A percentile compares a stretch with the other conserved stretches of the same genome.
These are phyloP conservation scores for Fusarium camptoceras DNA, from an alignment of 2,329 filamentous ascomycete species.

Conservation along the genomic window DNA sequence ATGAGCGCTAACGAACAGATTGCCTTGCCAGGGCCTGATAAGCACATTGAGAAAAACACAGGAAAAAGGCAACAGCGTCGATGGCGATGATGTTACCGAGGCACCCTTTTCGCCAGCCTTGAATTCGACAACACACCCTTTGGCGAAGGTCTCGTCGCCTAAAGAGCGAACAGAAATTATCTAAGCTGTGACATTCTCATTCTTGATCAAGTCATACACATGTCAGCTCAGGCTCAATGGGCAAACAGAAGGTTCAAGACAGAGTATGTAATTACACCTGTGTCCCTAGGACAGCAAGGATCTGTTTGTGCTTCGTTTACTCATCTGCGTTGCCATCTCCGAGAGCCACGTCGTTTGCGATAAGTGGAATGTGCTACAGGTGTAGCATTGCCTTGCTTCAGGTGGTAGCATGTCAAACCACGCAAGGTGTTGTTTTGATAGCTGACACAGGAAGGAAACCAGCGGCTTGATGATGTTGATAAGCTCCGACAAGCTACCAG, in stretches of 20 bases:
- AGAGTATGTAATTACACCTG: constrained; percentile 19
- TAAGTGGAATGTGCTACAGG: constrained; percentile 24
- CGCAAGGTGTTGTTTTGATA: background rate
- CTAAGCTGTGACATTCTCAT: background rate
- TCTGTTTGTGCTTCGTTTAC: constrained; percentile 9
- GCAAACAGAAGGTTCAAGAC: constrained; percentile 9
- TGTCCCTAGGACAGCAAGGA: constrained; percentile 14
- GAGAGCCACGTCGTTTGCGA: constrained; percentile 13
- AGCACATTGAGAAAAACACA: background rate
- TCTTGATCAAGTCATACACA: constrained; percentile 19
- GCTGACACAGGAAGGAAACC: background rate
- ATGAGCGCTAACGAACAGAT: constrained; percentile 7
- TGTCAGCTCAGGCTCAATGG: constrained; percentile 25
- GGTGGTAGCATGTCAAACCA: background rate
- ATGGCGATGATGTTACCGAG: constrained; percentile 9
- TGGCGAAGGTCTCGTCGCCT: background rate
- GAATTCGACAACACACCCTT: constrained; percentile 9
- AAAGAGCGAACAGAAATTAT: background rate
- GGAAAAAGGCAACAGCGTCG: constrained; percentile 17
- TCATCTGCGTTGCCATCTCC: constrained; percentile 6
- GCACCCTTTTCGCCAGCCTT: constrained; percentile 26
- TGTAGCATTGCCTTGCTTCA: constrained; percentile 11
- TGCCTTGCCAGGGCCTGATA: constrained; percentile 8
- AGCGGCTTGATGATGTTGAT: background rate
- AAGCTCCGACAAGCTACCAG: background rate